These are phyloP conservation scores for Annona squamosa DNA, from an alignment of 164 flowering plant species.

Conservation along the genomic window DNA sequence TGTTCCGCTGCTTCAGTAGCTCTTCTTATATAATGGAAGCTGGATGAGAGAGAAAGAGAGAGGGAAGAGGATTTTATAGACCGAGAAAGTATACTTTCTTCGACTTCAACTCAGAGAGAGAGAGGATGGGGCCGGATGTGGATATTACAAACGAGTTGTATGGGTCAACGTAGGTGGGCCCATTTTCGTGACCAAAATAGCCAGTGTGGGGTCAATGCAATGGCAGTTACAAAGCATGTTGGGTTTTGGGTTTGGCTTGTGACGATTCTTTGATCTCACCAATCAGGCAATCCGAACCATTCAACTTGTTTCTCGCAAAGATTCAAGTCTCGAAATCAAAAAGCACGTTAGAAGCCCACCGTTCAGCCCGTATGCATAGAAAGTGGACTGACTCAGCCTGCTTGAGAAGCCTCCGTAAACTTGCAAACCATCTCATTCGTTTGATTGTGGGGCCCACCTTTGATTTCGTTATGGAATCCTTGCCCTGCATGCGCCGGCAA, in stretches of 20 bases:
- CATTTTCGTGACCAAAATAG: background rate
- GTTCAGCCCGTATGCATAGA: background rate
- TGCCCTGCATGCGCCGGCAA: background rate
- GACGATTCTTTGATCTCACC: background rate
- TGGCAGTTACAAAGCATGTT: background rate
- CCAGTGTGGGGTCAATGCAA: background rate
- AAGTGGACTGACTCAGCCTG: background rate
- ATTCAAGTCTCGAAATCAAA: too few species aligned
- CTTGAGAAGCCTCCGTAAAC: too few species aligned
- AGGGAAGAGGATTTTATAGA: background rate
- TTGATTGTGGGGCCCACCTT: background rate
- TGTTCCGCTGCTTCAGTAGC: background rate
- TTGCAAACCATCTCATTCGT: too few species aligned
- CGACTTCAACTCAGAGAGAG: background rate
- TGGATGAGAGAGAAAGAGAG: conserved; percentile 20
- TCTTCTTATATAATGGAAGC: background rate
- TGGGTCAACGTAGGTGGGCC: conserved; percentile 46
- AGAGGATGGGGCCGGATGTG: conserved; percentile 43
- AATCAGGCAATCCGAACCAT: background rate
- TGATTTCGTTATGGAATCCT: background rate
- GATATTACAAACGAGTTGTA: conserved; percentile 61
- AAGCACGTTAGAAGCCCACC: background rate
- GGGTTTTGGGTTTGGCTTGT: background rate
- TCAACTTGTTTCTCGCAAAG: background rate
- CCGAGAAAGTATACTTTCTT: background rate